phyloP scores from a whole-genome alignment of 768 basidiomycete species.

The Epithele typhae region DNA sequence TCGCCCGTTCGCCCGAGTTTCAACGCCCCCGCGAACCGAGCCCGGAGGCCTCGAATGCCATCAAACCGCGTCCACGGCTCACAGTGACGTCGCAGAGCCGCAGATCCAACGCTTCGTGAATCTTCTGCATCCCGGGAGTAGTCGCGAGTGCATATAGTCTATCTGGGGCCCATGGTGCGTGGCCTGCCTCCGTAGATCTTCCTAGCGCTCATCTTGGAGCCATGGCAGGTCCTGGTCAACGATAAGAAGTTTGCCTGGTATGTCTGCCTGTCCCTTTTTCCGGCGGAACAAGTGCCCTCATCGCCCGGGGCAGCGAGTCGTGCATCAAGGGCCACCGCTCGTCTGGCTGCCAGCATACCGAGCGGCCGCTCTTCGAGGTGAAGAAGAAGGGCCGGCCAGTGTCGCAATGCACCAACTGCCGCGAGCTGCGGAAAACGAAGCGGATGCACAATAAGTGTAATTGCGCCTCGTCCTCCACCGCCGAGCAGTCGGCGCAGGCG shows the following conservation, averaged over 20 bases:
- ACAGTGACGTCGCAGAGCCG: too few species aligned
- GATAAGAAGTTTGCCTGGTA: slow-evolving; percentile 75
- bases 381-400: slow-evolving; percentile 92
- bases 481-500: slow-evolving; percentile 4
- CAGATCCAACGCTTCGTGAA: too few species aligned
- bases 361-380: slow-evolving; percentile 87
- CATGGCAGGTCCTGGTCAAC: slow-evolving; percentile 62
- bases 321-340: slow-evolving; percentile 96
- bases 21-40: too few species aligned
- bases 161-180: slow-evolving; percentile 6
- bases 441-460: slow-evolving; percentile 81
- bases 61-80: too few species aligned
- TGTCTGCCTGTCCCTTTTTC: too few species aligned
- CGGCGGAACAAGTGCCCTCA: slow-evolving; percentile 11
- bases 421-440: slow-evolving; percentile 75
- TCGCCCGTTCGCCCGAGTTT: too few species aligned
- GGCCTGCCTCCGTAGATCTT: neutral
- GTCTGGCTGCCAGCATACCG: slow-evolving; percentile 80
- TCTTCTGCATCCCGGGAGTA: neutral
- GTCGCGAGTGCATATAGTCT: too few species aligned
- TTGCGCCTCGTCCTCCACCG: slow-evolving; percentile 37
- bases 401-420: slow-evolving; percentile 85
- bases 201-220: too few species aligned
- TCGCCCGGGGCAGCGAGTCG: slow-evolving; percentile 55
- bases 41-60: too few species aligned